phyloP scores from a whole-genome alignment of 1,284 basidiomycete genomes.

The Fistulina hepatica region DNA sequence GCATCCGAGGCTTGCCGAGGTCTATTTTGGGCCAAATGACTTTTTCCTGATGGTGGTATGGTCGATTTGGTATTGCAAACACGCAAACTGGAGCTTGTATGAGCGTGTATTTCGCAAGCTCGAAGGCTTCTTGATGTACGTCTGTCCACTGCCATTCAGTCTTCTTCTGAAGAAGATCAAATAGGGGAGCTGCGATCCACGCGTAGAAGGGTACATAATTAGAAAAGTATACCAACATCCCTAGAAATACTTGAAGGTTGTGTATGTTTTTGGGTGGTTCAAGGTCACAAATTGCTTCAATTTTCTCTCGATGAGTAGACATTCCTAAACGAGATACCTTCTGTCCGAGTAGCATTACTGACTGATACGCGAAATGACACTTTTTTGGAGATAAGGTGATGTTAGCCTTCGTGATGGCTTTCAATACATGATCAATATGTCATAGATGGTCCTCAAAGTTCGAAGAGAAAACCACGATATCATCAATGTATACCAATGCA shows the following conservation, averaged over 20 bases:
- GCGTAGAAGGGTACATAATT: slow-evolving; percentile 3
- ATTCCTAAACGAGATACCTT: slow-evolving; percentile 17
- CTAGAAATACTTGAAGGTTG: slow-evolving; percentile 8
- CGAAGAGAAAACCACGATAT: slow-evolving; percentile 16
- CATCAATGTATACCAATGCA: slow-evolving; percentile 21
- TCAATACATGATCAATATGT: slow-evolving; percentile 23
- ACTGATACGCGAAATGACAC: slow-evolving; percentile 25
- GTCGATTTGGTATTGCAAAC: slow-evolving; percentile 20
- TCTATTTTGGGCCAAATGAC: no score
- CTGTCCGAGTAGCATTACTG: slow-evolving; percentile 25
- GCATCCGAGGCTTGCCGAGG: no score
- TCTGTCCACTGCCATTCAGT: slow-evolving; percentile 20
- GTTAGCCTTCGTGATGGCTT: slow-evolving; percentile 18
- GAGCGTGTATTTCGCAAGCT: slow-evolving; percentile 18
- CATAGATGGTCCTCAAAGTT: slow-evolving; percentile 22
- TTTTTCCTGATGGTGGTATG: no score
- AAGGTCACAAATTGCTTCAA: slow-evolving; percentile 15
- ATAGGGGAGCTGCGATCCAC: slow-evolving; percentile 4
- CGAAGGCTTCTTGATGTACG: slow-evolving; percentile 17
- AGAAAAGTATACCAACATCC: slow-evolving; percentile 14
- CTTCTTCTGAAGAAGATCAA: slow-evolving; percentile 2
- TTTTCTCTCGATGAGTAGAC: slow-evolving; percentile 12
- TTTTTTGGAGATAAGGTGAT: slow-evolving; percentile 27
- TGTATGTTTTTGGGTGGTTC: slow-evolving; percentile 16
- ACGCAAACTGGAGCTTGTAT: slow-evolving; percentile 22